A percentile compares a stretch with the other conserved stretches of the same genome.
phyloP scores from a whole-genome alignment of 2,329 filamentous ascomycete species.

The Fonsecaea monophora region DNA sequence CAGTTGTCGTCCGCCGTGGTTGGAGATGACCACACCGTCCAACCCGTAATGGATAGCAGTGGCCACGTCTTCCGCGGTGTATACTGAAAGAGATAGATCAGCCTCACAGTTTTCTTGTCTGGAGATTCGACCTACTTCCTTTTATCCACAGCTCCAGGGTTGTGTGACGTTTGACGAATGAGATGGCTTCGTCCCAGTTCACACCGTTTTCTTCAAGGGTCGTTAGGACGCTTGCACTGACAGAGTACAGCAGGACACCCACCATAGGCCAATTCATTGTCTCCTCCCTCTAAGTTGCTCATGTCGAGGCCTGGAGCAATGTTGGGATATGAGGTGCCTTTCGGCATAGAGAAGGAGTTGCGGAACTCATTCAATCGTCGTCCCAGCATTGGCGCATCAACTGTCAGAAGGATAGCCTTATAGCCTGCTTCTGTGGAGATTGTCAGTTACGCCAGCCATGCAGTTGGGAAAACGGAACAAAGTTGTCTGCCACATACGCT shows the following conservation, averaged over 20 bases:
- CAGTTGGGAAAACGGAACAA: not conserved
- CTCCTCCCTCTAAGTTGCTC: constrained; percentile 26
- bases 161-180: constrained; percentile 55
- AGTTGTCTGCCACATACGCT: constrained; percentile 46
- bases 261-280: constrained; percentile 25
- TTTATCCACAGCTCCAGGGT: constrained; percentile 39
- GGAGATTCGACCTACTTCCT: constrained; percentile 39
- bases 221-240: not conserved
- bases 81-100: constrained; percentile 18
- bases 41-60: constrained; percentile 35
- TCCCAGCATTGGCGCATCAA: constrained; percentile 62
- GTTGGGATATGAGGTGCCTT: constrained; percentile 39
- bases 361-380: constrained; percentile 61
- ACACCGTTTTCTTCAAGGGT: constrained; percentile 46
- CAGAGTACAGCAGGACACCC: not conserved
- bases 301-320: constrained; percentile 22
- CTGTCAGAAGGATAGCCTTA: constrained; percentile 62
- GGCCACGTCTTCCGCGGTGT: constrained; percentile 35
- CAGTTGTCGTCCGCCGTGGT: constrained; percentile 38
- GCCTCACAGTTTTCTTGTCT: not conserved
- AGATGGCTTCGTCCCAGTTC: constrained; percentile 59
- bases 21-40: constrained; percentile 37
- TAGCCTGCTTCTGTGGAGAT: constrained; percentile 53
- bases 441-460: not conserved
- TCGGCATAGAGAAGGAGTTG: constrained; percentile 54